phyloP scores from a whole-genome alignment of 2,329 filamentous ascomycete genomes.

The Colletotrichum truncatum region DNA sequence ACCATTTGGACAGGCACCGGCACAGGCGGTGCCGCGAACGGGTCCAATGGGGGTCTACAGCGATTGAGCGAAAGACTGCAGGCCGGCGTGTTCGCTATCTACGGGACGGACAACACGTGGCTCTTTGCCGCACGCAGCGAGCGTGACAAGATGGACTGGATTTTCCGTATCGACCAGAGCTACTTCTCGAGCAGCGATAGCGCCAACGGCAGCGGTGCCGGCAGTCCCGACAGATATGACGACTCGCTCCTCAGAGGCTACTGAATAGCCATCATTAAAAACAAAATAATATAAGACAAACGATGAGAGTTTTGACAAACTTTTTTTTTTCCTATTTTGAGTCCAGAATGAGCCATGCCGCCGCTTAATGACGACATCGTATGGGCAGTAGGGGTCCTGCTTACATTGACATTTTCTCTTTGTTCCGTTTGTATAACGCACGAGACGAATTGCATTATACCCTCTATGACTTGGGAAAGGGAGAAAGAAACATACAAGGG shows the following conservation, averaged over 20 bases:
- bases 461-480: conserved; percentile 25
- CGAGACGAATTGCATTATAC: conserved; percentile 30
- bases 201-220: conserved; percentile 46
- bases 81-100: conserved; percentile 89
- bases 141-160: conserved; percentile 96
- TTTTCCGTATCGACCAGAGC: conserved; percentile 91
- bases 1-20: conserved; percentile 62
- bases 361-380: neutral
- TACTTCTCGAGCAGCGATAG: conserved; percentile 61
- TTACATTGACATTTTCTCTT: conserved; percentile 22
- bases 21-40: conserved; percentile 40
- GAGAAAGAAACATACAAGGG: neutral
- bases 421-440: conserved; percentile 30
- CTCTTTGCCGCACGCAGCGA: conserved; percentile 91
- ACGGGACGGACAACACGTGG: conserved; percentile 94
- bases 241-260: conserved; percentile 28
- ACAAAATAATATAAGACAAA: no score
- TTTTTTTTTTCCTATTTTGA: conserved; percentile 4
- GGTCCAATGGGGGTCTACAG: conserved; percentile 51
- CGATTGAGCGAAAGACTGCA: conserved; percentile 67
- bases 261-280: neutral
- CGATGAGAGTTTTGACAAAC: conserved; percentile 6
- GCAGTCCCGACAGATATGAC: conserved; percentile 41
- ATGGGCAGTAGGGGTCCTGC: conserved; percentile 1
- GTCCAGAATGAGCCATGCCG: conserved; percentile 7